Evolutionary conservation across 192 early-diverging fungal species (phyloP).

Genomic region (Linnemannia exigua): DNA sequence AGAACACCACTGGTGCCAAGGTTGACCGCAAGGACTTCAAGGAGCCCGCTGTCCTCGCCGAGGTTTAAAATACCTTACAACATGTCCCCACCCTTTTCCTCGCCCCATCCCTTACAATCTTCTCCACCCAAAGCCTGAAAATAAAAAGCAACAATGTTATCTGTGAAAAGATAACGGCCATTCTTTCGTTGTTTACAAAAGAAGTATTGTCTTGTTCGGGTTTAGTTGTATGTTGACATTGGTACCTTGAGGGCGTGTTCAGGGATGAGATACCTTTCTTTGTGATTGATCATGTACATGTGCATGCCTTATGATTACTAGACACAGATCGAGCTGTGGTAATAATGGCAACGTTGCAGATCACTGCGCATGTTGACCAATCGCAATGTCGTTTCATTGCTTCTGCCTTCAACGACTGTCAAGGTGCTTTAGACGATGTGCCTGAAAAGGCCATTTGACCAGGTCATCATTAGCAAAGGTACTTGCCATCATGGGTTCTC

Average conservation of each 20-base stretch:
- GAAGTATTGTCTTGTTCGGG: neutral
- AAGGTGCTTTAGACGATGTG: too few relatives aligned
- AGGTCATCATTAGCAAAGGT: too few relatives aligned
- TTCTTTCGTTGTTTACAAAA: constrained; percentile 20
- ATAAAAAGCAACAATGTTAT: constrained; percentile 41
- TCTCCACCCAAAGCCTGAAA: constrained; percentile 3
- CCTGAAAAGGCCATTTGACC: too few relatives aligned
- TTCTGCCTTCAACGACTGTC: too few relatives aligned
- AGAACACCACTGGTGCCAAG: constrained; percentile 83
- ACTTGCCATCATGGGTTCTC: too few relatives aligned
- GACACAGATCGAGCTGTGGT: too few relatives aligned
- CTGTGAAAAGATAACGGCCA: constrained; percentile 44
- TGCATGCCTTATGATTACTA: neutral
- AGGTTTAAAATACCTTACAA: constrained; percentile 41
- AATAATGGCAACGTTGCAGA: too few relatives aligned
- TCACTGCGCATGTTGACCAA: too few relatives aligned
- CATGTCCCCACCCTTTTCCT: neutral
- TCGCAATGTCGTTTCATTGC: too few relatives aligned
- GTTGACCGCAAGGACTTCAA: constrained; percentile 88
- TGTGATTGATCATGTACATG: neutral
- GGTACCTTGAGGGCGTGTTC: neutral
- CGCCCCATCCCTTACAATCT: neutral
- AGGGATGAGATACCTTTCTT: neutral
- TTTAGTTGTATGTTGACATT: neutral
- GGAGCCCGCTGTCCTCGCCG: constrained; percentile 80